Evolutionary conservation across 1,284 basidiomycete genomes (phyloP).

Genomic region (Cutaneotrichosporon mucoides): DNA sequence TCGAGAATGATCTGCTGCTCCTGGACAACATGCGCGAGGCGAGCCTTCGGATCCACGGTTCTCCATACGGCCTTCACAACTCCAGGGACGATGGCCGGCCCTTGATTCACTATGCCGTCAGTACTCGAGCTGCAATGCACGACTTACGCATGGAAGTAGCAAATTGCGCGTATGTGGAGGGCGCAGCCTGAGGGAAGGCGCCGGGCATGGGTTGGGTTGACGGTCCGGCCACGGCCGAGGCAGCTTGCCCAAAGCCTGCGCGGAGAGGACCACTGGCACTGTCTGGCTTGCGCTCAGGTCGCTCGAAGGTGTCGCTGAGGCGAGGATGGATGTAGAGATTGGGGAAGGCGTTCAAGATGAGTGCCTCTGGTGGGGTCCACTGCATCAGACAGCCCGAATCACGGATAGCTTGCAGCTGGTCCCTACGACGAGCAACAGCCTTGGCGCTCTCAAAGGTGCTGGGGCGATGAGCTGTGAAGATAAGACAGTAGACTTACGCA

Average conservation of each 20-base stretch:
- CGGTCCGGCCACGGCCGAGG: not conserved
- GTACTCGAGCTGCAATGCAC: not conserved
- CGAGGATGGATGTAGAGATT: not conserved
- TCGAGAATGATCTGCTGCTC: not conserved
- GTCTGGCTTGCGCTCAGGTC: not conserved
- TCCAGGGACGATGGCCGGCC: not conserved
- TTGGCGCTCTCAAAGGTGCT: not conserved
- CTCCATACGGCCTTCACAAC: not conserved
- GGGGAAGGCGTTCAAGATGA: not conserved
- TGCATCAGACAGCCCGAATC: slow-evolving; percentile 4
- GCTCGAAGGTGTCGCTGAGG: slow-evolving; percentile 1
- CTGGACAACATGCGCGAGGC: not conserved
- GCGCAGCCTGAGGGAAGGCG: too few relatives aligned
- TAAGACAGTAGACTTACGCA: not conserved
- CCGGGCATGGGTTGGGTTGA: not conserved
- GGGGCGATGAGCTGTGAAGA: not conserved
- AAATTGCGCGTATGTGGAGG: not conserved
- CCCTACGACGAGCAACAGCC: not conserved
- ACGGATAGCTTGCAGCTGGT: not conserved
- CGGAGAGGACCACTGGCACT: not conserved
- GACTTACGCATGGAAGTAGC: not conserved
- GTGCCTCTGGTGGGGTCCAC: slow-evolving; percentile 6
- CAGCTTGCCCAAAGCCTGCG: too few relatives aligned
- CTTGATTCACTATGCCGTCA: not conserved
- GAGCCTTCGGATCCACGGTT: not conserved